Evolutionary conservation across 371 early-diverging fungal genomes (phyloP).

Genomic region (Mortierella sp.): DNA sequence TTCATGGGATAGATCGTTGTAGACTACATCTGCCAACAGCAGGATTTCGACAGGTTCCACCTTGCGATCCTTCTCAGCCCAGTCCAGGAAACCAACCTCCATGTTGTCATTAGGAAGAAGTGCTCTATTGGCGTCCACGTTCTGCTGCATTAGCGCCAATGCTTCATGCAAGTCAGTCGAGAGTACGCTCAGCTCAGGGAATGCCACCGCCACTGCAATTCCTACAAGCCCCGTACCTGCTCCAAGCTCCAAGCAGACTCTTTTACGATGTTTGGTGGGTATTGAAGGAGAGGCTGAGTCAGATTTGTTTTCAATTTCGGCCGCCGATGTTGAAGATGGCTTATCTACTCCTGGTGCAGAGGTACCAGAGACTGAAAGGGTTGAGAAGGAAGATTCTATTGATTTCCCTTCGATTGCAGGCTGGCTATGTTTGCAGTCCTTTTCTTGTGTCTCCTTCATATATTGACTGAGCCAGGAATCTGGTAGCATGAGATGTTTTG

Average conservation of each 20-base stretch:
- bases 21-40: slow-evolving; percentile 54
- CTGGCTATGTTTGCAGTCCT: not conserved
- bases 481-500: slow-evolving; percentile 47
- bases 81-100: slow-evolving; percentile 53
- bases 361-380: slow-evolving; percentile 23
- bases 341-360: not conserved
- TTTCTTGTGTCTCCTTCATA: slow-evolving; percentile 30
- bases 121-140: slow-evolving; percentile 49
- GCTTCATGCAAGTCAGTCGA: slow-evolving; percentile 56
- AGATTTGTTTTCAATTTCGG: not conserved
- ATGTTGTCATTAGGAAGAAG: slow-evolving; percentile 42
- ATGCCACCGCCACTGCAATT: slow-evolving; percentile 50
- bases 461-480: slow-evolving; percentile 54
- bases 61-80: slow-evolving; percentile 54
- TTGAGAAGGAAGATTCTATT: slow-evolving; percentile 27
- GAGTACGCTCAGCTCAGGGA: slow-evolving; percentile 45
- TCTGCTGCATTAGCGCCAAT: slow-evolving; percentile 52
- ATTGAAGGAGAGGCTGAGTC: not conserved
- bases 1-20: slow-evolving; percentile 53
- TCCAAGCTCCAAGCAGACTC: slow-evolving; percentile 55
- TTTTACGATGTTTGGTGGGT: slow-evolving; percentile 10
- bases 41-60: slow-evolving; percentile 54
- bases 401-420: not conserved
- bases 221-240: slow-evolving; percentile 58
- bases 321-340: too few species aligned